phyloP scores from a whole-genome alignment of 176 grass and related monocot genomes.

The Musa beccarii region DNA sequence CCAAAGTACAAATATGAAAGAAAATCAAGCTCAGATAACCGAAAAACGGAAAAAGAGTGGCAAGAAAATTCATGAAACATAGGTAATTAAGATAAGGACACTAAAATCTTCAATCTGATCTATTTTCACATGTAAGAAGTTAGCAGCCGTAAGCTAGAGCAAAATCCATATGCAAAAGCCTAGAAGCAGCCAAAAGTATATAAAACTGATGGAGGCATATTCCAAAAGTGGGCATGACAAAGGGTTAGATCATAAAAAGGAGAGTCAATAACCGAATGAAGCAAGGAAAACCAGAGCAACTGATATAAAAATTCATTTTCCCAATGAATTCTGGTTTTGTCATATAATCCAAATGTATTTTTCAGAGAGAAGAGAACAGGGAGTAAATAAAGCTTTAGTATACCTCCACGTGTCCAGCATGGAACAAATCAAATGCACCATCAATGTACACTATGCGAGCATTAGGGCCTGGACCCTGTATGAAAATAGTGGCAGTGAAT shows the following conservation, averaged over 20 bases:
- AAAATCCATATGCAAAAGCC: not conserved
- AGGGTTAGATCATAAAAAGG: not conserved
- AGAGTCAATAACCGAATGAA: not conserved
- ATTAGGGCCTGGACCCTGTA: conserved; percentile 77
- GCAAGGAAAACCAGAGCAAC: not conserved
- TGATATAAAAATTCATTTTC: not conserved
- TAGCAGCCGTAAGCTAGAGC: not conserved
- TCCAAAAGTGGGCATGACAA: not conserved
- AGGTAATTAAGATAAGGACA: too few relatives aligned
- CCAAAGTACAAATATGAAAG: too few relatives aligned
- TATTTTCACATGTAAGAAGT: not conserved
- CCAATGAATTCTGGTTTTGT: not conserved
- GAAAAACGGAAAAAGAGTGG: too few relatives aligned
- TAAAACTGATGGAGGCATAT: not conserved
- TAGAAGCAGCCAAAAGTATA: not conserved
- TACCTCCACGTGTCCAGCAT: conserved; percentile 99
- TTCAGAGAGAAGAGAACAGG: not conserved
- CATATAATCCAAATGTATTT: not conserved
- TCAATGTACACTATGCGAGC: conserved; percentile 91
- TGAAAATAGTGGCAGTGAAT: conserved; percentile 10
- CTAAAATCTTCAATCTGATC: too few relatives aligned
- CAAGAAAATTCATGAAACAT: too few relatives aligned
- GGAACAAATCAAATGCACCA: conserved; percentile 91
- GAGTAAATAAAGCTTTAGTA: not conserved
- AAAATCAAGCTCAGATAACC: too few relatives aligned